Base-by-base conservation (phyloP, 257 asterid genomes). In the Lantana camara region DNA sequence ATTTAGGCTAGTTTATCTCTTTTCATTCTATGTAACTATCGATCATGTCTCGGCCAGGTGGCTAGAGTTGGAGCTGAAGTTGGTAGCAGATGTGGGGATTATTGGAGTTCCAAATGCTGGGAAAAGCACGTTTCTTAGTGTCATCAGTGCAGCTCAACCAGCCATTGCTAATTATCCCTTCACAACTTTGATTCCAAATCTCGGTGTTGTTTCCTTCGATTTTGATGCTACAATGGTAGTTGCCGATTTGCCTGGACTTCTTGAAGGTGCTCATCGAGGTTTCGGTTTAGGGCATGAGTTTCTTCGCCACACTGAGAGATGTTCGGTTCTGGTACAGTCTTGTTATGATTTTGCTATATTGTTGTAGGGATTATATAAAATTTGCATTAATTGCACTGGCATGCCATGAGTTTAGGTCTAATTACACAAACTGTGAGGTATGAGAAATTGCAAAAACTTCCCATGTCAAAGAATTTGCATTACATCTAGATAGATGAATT, bases 1-100 rank as follows among this genome's bases (percentile, higher is more conserved):
- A 41, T 45, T 51, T 22, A 19, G 52, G 60, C 49, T 52, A 47
- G 7, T 23, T 32, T 37, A 19, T 13, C 11, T 48, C 51, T 54
- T 60, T 22, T 5, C n/a, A n/a, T n/a, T n/a, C n/a, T 44, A 27
- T 55, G 60, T 52, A 16, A 66, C 54, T 58, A 51, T 44, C 73
- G 56, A 73, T 21, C 47, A 11, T 79, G 52, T 77, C 56, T 45
- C 78, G 73, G 68, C 27, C 71, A 93, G 99, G 91, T 93, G 99
- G 96, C 81, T 93, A 51, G 96, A 94, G 27, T 79, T 94, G 81
- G 99, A 94, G 84, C 83, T 94, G 63, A 94, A 94, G 78, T 70
- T 94, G 80, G 99, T 94, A 21, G 97, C 99, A 24, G 99, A 94
- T 84, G 97, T 90, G 59, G 99, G 97, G 77, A 94, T 90, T 51